Conservation (phyloP, 2,329 filamentous ascomycete genomes). For the Tricladium varicosporioides region DNA sequence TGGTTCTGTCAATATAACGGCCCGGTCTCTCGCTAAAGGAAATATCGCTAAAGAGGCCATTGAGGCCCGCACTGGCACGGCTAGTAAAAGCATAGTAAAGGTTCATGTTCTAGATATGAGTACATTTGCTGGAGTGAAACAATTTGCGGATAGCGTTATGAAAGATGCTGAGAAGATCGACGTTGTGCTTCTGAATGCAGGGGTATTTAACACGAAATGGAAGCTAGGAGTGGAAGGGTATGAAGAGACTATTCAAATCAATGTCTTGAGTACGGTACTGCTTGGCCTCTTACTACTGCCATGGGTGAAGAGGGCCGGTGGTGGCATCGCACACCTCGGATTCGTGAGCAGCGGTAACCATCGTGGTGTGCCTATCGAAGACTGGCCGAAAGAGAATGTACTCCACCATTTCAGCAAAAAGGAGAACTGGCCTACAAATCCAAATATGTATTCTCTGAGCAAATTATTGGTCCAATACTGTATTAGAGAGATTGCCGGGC, state of each 20-base stretch:
- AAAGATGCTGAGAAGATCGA: slow-evolving; percentile 27
- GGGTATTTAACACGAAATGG: slow-evolving; percentile 21
- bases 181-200: slow-evolving; percentile 33
- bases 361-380: slow-evolving; percentile 11
- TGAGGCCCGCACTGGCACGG: slow-evolving; percentile 25
- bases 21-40: slow-evolving; percentile 37
- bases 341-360: slow-evolving; percentile 27
- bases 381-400: slow-evolving; percentile 24
- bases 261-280: slow-evolving; percentile 54
- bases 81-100: slow-evolving; percentile 21
- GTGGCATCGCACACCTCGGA: slow-evolving; percentile 24
- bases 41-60: slow-evolving; percentile 38
- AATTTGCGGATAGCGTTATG: slow-evolving; percentile 25
- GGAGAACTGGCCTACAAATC: slow-evolving; percentile 19
- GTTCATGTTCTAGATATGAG: slow-evolving; percentile 28
- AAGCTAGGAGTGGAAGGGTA: slow-evolving; percentile 39
- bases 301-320: slow-evolving; percentile 40
- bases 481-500: slow-evolving; percentile 26
- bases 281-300: slow-evolving; percentile 52
- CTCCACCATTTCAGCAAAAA: slow-evolving; percentile 20
- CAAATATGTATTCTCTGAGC: slow-evolving; percentile 23
- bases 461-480: slow-evolving; percentile 30
- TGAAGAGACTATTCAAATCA: slow-evolving; percentile 55
- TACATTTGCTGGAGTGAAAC: slow-evolving; percentile 22
- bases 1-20: slow-evolving; percentile 40